Percentiles rank a stretch among this genome's conserved stretches.
Evolutionary conservation across 441 rosid species (phyloP).

Genomic region (Adansonia grandidieri): DNA sequence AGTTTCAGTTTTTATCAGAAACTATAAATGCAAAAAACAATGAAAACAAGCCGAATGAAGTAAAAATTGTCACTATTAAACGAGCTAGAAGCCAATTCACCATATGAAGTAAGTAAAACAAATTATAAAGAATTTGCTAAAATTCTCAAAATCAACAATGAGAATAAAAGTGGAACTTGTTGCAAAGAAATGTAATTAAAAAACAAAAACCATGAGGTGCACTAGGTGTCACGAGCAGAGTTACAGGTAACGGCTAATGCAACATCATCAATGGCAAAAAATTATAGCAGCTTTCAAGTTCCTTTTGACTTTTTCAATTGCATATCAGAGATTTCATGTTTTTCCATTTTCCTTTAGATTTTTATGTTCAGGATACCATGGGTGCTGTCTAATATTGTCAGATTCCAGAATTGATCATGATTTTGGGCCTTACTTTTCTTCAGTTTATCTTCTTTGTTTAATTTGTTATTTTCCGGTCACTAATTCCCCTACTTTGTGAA

Average conservation of each 20-base stretch:
- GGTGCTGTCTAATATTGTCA: neutral
- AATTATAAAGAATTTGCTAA: neutral
- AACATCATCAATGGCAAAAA: conserved; percentile 1
- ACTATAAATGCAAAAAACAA: neutral
- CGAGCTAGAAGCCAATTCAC: conserved; percentile 8
- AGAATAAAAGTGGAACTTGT: conserved; percentile 18
- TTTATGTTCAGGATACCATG: conserved; percentile 3
- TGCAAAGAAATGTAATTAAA: conserved; percentile 14
- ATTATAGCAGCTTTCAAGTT: neutral
- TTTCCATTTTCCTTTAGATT: neutral
- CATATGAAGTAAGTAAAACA: neutral
- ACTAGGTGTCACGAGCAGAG: neutral
- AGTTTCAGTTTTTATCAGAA: neutral
- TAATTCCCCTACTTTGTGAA: neutral
- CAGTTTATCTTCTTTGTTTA: neutral
- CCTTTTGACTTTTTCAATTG: neutral
- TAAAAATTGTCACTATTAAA: neutral
- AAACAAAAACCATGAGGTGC: conserved; percentile 14
- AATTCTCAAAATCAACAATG: conserved; percentile 5
- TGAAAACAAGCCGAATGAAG: neutral
- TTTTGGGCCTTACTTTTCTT: neutral
- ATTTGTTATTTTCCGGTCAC: conserved; percentile 18
- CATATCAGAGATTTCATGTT: neutral
- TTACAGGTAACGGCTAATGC: neutral
- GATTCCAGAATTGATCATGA: conserved; percentile 2